phyloP scores from a whole-genome alignment of 352 stramenopile species.

The Globisporangium nunn region DNA sequence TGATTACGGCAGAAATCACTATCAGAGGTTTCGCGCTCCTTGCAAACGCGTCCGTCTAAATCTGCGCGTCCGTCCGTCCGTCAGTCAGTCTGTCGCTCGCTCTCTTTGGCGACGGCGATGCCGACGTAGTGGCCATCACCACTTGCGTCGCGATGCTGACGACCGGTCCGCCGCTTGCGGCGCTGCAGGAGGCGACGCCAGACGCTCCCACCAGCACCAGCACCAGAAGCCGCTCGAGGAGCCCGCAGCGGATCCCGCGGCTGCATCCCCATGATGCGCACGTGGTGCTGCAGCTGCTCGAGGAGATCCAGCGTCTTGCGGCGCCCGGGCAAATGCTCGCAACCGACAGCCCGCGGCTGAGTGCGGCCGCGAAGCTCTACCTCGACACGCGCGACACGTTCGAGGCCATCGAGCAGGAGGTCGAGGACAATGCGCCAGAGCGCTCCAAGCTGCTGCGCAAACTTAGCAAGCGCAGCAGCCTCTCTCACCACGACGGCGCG shows the following conservation, averaged over 20 bases:
- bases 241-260: neutral
- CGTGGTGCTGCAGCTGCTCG: slow-evolving; percentile 66
- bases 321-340: slow-evolving; percentile 19
- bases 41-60: no score
- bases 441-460: slow-evolving; percentile 44
- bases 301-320: slow-evolving; percentile 53
- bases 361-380: slow-evolving; percentile 65
- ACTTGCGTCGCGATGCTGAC: slow-evolving; percentile 4
- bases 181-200: neutral
- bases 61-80: no score
- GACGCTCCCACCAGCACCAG: neutral
- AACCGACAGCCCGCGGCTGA: slow-evolving; percentile 27
- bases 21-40: neutral
- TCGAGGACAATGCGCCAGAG: slow-evolving; percentile 35
- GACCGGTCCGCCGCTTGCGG: slow-evolving; percentile 3
- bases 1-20: neutral
- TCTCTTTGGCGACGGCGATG: neutral
- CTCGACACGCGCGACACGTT: slow-evolving; percentile 72
- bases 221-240: no score
- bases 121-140: neutral
- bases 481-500: slow-evolving; percentile 8
- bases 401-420: slow-evolving; percentile 48
- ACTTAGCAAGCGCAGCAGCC: slow-evolving; percentile 36
- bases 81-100: no score
- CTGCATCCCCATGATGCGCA: slow-evolving; percentile 26